These are phyloP conservation scores for Mucor plumbeus DNA, from an alignment of 371 early-diverging fungal species.

Conservation along the genomic window DNA sequence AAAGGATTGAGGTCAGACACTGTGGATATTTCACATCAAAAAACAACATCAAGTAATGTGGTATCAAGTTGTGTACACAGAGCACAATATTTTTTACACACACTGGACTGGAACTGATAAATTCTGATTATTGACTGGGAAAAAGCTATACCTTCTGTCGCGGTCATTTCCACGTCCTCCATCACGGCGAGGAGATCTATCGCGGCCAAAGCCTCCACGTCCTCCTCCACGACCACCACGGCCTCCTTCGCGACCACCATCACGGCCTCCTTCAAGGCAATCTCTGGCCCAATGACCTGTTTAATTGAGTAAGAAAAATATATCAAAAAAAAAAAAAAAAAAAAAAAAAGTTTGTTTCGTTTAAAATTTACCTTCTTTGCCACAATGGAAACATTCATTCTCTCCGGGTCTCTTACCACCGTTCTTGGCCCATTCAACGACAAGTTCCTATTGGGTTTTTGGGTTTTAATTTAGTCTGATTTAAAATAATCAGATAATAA, in stretches of 20 bases:
- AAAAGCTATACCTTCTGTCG: conserved; percentile 44
- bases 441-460: conserved; percentile 28
- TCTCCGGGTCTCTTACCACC: conserved; percentile 60
- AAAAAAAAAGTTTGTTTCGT: background rate
- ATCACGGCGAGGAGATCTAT: conserved; percentile 29
- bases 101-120: conserved; percentile 24
- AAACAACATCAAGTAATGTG: conserved; percentile 13
- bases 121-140: conserved; percentile 12
- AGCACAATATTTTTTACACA: conserved; percentile 6
- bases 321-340: background rate
- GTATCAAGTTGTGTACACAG: conserved; percentile 1
- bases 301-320: background rate
- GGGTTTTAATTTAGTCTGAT: conserved; percentile 2
- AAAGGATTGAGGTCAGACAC: conserved; percentile 21
- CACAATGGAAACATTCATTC: conserved; percentile 71
- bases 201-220: conserved; percentile 33
- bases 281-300: conserved; percentile 81
- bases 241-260: conserved; percentile 10
- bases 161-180: conserved; percentile 31
- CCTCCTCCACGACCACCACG: conserved; percentile 17
- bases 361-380: conserved; percentile 55
- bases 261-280: conserved; percentile 52
- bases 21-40: conserved; percentile 1
- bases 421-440: conserved; percentile 72
- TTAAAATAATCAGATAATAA: background rate